These are phyloP conservation scores for Pleurostoma richardsiae DNA, from an alignment of 2,329 filamentous ascomycete genomes.

Conservation along the genomic window DNA sequence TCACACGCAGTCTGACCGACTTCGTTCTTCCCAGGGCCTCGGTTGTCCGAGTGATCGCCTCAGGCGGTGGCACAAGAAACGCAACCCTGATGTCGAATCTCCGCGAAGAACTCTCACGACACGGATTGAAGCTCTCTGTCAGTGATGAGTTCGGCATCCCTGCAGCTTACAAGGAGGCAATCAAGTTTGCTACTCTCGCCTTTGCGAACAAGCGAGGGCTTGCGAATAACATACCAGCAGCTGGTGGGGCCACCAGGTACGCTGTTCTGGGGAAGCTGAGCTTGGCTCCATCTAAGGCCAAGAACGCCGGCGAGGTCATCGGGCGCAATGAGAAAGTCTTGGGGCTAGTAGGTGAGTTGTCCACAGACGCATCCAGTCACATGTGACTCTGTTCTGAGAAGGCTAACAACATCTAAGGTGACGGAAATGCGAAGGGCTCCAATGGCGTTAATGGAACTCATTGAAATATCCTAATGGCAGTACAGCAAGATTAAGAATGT, in stretches of 20 bases:
- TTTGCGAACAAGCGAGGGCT: constrained; percentile 17
- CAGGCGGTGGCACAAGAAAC: constrained; percentile 19
- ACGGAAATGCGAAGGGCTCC: too few species aligned
- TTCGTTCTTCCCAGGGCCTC: constrained; percentile 15
- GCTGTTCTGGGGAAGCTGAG: constrained; percentile 20
- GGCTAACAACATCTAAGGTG: too few species aligned
- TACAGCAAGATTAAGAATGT: too few species aligned
- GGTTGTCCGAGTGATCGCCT: constrained; percentile 15
- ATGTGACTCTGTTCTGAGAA: too few species aligned
- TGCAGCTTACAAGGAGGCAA: constrained; percentile 22
- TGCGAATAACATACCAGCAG: constrained; percentile 22
- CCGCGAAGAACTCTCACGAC: constrained; percentile 4
- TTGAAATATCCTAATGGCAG: too few species aligned
- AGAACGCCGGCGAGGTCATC: constrained; percentile 4
- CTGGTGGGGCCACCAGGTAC: constrained; percentile 18
- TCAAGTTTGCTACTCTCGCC: constrained; percentile 23
- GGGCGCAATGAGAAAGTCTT: neutral
- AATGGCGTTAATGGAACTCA: too few species aligned
- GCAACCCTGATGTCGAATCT: constrained; percentile 15
- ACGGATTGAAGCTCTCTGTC: constrained; percentile 11
- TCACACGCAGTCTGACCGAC: constrained; percentile 15
- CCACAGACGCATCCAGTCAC: too few species aligned
- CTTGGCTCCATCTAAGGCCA: constrained; percentile 12
- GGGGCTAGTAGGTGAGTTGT: neutral
- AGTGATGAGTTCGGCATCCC: constrained; percentile 22